Evolutionary conservation across 495 filamentous ascomycete genomes (phyloP).

Genomic region (Penicillium simplicissimum): DNA sequence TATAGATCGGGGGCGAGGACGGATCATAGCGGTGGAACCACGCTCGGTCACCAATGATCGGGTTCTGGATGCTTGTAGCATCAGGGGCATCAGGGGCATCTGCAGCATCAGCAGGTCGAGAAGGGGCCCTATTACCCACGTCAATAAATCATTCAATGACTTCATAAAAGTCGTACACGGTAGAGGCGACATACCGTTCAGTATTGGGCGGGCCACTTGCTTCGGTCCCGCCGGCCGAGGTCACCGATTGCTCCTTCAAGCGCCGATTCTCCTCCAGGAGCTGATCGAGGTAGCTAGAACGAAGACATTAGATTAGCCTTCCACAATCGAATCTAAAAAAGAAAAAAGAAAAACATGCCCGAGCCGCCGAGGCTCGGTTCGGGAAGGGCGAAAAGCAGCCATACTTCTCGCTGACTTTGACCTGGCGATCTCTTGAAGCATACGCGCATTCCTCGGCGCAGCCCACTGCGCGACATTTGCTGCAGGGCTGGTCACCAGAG

Average conservation of each 20-base stretch:
- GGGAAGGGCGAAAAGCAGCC: not conserved
- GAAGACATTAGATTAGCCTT: constrained; percentile 4
- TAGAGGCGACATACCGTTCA: constrained; percentile 17
- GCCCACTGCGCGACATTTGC: constrained; percentile 40
- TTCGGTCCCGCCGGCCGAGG: constrained; percentile 37
- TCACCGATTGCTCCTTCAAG: constrained; percentile 38
- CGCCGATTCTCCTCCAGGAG: constrained; percentile 41
- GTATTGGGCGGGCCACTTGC: constrained; percentile 16
- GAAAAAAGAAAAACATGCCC: not conserved
- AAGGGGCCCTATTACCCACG: constrained; percentile 16
- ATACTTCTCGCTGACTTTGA: constrained; percentile 49
- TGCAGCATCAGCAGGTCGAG: constrained; percentile 22
- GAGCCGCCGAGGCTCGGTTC: not conserved
- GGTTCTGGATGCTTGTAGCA: constrained; percentile 41
- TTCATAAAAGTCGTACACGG: not conserved
- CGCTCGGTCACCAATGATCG: constrained; percentile 43
- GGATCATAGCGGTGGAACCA: constrained; percentile 49
- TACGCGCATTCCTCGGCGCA: constrained; percentile 44
- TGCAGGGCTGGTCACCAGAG: constrained; percentile 44
- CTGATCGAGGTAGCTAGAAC: constrained; percentile 38
- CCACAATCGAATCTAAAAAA: not conserved
- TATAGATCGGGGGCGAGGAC: constrained; percentile 46
- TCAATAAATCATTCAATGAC: not conserved
- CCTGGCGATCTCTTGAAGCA: constrained; percentile 41
- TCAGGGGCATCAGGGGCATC: constrained; percentile 24